Evolutionary conservation across 345 rosid species (phyloP), one percentile per base, ranked within the genome.

Genomic region (Mallotus nudiflorus): DNA sequence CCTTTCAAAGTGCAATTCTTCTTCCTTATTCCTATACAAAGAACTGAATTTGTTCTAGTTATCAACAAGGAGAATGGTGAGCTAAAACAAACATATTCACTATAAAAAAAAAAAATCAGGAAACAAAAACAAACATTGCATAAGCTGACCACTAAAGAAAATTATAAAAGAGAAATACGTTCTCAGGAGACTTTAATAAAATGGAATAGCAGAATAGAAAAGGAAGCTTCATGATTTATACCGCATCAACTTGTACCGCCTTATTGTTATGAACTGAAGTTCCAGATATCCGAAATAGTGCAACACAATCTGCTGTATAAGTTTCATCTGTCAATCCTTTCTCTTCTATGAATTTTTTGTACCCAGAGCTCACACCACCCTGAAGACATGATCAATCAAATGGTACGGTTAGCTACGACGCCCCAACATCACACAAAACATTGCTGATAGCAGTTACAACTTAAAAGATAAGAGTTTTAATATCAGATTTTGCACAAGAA

Each of bases 321-420:
- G 97, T 85, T 76, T 88, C 97, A 75, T 88, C 98, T 0, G 79
- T 25, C 71, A 79, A 77, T 71, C 82, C 90, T 82, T 83, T 87
- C 62, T 91, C 97, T 61, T 83, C 82, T 74, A 91, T 37, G 16
- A 63, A 72, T 19, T 82, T 88, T 79, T 92, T 92, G 88, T 88
- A 96, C 63, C 98, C 91, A 69, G 93, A 83, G 87, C 97, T 88
- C 78, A 89, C 80, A 72, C 99, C 99, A 66, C 99, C 99, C 99
- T 96, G 77, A 25, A 29, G 49, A 56, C 60, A 64, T 52, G 68
- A 35, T 68, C 46, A 68, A 83, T 72, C 57, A 68, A 62, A 75
- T 71, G 50, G 62, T 15, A 72, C 56, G 68, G 45, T 69, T 37
- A 61, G 22, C 35, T 29, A 53, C 55, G 73, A 50, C 63, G 55